Evolutionary conservation across 2,329 filamentous ascomycete species (phyloP).

Genomic region (Calonectria ilicicola): DNA sequence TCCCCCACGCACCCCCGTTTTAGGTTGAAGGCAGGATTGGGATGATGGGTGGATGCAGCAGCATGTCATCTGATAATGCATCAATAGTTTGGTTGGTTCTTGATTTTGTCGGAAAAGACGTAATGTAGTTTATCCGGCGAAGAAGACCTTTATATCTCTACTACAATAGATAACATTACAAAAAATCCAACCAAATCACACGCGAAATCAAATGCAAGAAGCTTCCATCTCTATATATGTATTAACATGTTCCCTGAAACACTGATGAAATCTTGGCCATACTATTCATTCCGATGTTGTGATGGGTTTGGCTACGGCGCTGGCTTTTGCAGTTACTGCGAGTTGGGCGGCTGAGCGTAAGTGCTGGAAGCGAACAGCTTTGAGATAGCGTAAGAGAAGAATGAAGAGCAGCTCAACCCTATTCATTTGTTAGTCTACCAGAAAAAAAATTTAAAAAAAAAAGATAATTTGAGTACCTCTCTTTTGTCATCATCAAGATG

Average conservation of each 20-base stretch:
- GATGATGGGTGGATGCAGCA: neutral
- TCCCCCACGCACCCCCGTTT: neutral
- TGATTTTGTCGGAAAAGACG: neutral
- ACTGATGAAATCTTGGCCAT: conserved; percentile 20
- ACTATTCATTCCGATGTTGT: conserved; percentile 31
- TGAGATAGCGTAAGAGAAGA: conserved; percentile 85
- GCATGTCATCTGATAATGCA: neutral
- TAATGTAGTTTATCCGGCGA: neutral
- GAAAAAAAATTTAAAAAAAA: neutral
- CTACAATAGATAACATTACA: neutral
- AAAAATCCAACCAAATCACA: neutral
- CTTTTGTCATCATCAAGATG: conserved; percentile 99
- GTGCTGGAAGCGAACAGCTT: conserved; percentile 76
- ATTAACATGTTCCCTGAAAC: conserved; percentile 24
- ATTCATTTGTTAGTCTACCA: conserved; percentile 28
- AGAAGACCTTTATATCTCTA: neutral
- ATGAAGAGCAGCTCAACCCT: conserved; percentile 92
- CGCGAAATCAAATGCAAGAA: conserved; percentile 29
- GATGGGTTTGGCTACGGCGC: conserved; percentile 46
- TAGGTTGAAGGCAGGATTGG: neutral
- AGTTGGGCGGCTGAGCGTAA: conserved; percentile 75
- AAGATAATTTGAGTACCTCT: conserved; percentile 69
- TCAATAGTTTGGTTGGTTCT: neutral
- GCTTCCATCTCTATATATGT: conserved; percentile 36
- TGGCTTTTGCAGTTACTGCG: conserved; percentile 65